These are phyloP conservation scores for Miscanthus lutarioriparius DNA, from an alignment of 176 grass and related monocot species.

Conservation along the genomic window DNA sequence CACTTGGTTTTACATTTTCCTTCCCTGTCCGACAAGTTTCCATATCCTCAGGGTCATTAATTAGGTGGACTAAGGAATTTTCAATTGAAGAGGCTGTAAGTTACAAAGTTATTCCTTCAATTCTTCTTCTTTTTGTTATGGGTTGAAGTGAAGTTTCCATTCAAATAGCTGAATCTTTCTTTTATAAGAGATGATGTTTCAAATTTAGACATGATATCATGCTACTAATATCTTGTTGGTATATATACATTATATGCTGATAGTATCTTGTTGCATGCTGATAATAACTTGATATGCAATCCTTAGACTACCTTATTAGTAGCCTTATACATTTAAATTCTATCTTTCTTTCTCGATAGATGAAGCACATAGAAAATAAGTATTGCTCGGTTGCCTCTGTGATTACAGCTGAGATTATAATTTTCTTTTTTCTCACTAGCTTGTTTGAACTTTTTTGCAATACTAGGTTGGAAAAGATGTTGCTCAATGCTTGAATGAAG, in stretches of 20 bases:
- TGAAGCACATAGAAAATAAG: neutral
- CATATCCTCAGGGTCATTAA: conserved; percentile 77
- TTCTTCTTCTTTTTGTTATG: neutral
- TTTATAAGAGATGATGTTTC: neutral
- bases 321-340: neutral
- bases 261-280: neutral
- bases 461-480: conserved; percentile 73
- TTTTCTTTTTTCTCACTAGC: neutral
- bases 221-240: neutral
- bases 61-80: conserved; percentile 88
- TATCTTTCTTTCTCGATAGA: neutral
- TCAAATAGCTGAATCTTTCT: neutral
- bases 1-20: conserved; percentile 94
- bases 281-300: neutral
- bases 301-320: neutral
- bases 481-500: conserved; percentile 78
- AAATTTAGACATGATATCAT: neutral
- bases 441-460: conserved; percentile 30
- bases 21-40: conserved; percentile 83
- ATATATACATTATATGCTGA: neutral
- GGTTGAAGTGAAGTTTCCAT: neutral
- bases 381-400: neutral
- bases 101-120: conserved; percentile 10
- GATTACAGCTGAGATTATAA: neutral
- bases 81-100: conserved; percentile 86